Evolutionary conservation across 352 stramenopile species (phyloP).

Genomic region (Blastocystis sp.): DNA sequence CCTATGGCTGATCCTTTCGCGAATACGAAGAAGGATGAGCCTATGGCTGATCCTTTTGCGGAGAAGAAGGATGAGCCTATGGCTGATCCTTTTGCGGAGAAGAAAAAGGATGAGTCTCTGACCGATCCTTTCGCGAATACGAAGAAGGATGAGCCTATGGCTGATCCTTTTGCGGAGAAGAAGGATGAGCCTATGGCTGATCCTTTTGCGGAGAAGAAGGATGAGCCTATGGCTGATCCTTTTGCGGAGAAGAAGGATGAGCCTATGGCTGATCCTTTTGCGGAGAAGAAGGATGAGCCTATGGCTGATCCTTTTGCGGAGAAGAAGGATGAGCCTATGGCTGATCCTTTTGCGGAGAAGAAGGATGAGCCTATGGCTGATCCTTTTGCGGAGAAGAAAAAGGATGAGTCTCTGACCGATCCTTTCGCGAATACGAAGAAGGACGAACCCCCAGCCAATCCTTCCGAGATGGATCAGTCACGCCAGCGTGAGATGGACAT

Average conservation of each 20-base stretch:
- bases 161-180: conserved; percentile 6
- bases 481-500: not conserved
- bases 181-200: not conserved
- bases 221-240: not conserved
- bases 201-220: not conserved
- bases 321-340: not conserved
- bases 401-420: not conserved
- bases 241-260: not conserved
- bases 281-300: not conserved
- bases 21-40: not conserved
- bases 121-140: not conserved
- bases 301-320: not conserved
- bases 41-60: conserved; percentile 13
- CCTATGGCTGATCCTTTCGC: not conserved
- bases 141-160: not conserved
- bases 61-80: not conserved
- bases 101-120: not conserved
- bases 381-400: not conserved
- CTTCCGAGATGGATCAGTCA: not conserved
- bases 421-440: not conserved
- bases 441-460: not conserved
- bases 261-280: not conserved
- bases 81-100: not conserved
- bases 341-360: conserved; percentile 6
- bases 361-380: not conserved